Evolutionary conservation across 2,329 filamentous ascomycete species (phyloP), one percentile per base, ranked within the genome.

Genomic region (Moelleriella libera): DNA sequence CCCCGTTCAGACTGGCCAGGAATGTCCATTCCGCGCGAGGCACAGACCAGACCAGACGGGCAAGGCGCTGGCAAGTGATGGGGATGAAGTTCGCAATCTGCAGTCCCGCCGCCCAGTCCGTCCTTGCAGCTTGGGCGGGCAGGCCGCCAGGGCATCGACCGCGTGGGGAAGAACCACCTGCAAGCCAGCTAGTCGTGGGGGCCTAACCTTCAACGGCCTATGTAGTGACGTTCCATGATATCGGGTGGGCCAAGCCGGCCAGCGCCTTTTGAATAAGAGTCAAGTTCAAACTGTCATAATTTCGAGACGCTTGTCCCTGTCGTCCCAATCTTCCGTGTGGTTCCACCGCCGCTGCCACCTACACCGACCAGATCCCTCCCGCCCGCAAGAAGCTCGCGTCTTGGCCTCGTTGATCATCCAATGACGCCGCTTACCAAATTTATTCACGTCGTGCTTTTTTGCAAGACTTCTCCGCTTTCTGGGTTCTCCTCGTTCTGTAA

Each of bases 361-460:
- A 14, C 43, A 37, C 8, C 32, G 32, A 37, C 32, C 32, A 37
- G 32, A 12, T 37, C 32, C 32, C 32, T 37, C 32, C 32, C 32
- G 32, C 8, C 32, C 12, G 32, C 32, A 37, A 37, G 43, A 41
- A 32, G 29, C 44, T 39, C 44, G 30, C 31, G 41, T 9, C 28
- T 30, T 41, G 29, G 45, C 9, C 43, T 21, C 43, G 43, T 12
- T 10, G 7, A 30, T 40, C 28, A n/a, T 34, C 48, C 48, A 50
- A 50, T 50, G 34, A 44, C 14, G 44, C 29, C 5, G 32, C 46
- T 43, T 50, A 50, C 48, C 48, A 50, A 48, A 39, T 32, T 41
- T 37, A 43, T 43, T 37, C 43, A 28, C 40, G 45, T 43, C 21
- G 12, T 46, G 40, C 47, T 31, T 29, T 10, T 30, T 6, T 31